Conservation (phyloP, 2,329 filamentous ascomycete species). For the Didymella lethalis region DNA sequence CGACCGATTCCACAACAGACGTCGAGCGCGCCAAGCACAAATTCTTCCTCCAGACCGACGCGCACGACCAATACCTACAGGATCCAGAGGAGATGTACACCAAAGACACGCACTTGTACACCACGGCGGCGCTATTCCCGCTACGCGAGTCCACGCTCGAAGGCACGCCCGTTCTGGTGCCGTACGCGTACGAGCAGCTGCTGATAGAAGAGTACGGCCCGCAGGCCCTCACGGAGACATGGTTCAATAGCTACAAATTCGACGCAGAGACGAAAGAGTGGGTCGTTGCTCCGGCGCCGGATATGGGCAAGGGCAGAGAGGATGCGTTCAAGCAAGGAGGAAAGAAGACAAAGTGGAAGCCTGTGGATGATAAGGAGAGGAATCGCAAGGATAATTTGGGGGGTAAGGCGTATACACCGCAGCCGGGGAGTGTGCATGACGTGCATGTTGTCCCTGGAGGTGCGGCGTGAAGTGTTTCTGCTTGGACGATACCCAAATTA, state of each 20-base stretch:
- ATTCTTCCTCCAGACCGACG: slow-evolving; percentile 3
- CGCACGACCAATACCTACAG: not conserved
- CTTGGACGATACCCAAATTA: too few species aligned
- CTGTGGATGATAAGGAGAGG: not conserved
- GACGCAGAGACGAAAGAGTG: slow-evolving; percentile 43
- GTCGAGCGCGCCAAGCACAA: not conserved
- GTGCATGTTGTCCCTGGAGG: slow-evolving; percentile 9
- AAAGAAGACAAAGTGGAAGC: not conserved
- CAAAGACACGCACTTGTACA: slow-evolving; percentile 65
- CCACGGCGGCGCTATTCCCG: slow-evolving; percentile 64
- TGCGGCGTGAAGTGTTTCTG: not conserved
- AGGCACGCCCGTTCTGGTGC: slow-evolving; percentile 61
- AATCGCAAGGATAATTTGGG: slow-evolving; percentile 3
- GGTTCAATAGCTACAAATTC: slow-evolving; percentile 56
- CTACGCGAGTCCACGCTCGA: slow-evolving; percentile 64
- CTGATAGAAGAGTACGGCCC: slow-evolving; percentile 64
- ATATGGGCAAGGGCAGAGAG: not conserved
- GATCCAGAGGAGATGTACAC: slow-evolving; percentile 46
- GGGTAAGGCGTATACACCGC: not conserved
- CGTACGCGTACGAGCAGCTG: slow-evolving; percentile 64
- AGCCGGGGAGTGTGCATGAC: not conserved
- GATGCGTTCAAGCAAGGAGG: not conserved
- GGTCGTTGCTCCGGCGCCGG: slow-evolving; percentile 17
- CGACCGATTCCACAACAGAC: slow-evolving; percentile 35
- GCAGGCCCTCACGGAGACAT: slow-evolving; percentile 56